Conservation (phyloP, 2,329 filamentous ascomycete genomes). For the Fusarium algeriense region DNA sequence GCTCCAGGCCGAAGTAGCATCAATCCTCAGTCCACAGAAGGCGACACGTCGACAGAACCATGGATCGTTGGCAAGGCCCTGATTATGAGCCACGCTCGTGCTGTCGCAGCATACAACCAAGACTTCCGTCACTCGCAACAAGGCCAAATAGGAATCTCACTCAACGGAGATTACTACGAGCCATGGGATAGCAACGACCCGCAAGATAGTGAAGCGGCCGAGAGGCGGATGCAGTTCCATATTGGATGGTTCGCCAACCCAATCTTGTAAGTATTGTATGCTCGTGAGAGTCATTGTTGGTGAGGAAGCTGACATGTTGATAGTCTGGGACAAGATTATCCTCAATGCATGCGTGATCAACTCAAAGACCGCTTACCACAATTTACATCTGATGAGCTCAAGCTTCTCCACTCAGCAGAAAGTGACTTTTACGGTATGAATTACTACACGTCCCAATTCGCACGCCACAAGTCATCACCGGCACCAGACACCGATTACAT, state of each 20-base stretch:
- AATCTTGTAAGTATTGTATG: constrained; percentile 46
- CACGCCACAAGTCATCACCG: not conserved
- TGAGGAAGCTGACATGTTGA: not conserved
- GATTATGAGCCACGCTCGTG: constrained; percentile 53
- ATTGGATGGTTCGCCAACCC: constrained; percentile 57
- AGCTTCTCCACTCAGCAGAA: constrained; percentile 41
- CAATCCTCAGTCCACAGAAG: constrained; percentile 44
- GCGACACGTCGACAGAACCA: constrained; percentile 53
- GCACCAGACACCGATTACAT: constrained; percentile 15
- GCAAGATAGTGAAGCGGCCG: constrained; percentile 48
- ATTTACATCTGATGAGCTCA: constrained; percentile 48
- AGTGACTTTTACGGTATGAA: constrained; percentile 41
- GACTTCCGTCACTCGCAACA: constrained; percentile 49
- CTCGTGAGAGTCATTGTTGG: too few species aligned
- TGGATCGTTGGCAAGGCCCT: constrained; percentile 54
- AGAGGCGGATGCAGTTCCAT: constrained; percentile 54
- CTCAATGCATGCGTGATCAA: constrained; percentile 53
- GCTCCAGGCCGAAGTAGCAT: constrained; percentile 51
- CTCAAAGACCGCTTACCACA: constrained; percentile 49
- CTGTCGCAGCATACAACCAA: constrained; percentile 49
- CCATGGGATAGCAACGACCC: constrained; percentile 50
- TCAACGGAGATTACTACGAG: constrained; percentile 56
- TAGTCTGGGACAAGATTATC: constrained; percentile 51
- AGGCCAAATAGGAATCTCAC: constrained; percentile 52
- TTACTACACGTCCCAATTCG: constrained; percentile 39